Conservation (phyloP, 345 rosid species). For the Bretschneidera sinensis region DNA sequence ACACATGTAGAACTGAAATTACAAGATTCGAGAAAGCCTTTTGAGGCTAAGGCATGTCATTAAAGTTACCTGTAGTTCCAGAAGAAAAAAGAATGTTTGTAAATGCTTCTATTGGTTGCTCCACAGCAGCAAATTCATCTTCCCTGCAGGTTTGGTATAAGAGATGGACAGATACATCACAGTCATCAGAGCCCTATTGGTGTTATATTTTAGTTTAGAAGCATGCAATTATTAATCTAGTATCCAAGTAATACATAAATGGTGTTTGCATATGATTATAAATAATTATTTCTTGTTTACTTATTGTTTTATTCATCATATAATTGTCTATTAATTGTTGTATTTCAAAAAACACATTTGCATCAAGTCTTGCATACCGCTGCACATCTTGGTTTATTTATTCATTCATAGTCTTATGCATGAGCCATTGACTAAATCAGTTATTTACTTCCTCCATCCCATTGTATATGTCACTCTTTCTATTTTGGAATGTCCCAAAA, state of each 20-base stretch:
- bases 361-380: too few species aligned
- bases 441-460: too few species aligned
- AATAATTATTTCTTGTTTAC: not conserved
- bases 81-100: constrained; percentile 94
- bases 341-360: too few species aligned
- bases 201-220: not conserved
- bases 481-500: too few species aligned
- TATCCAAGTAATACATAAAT: not conserved
- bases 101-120: constrained; percentile 68
- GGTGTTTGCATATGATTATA: not conserved
- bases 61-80: constrained; percentile 85
- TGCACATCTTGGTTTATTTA: too few species aligned
- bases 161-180: constrained; percentile 5
- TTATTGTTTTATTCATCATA: too few species aligned
- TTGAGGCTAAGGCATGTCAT: constrained; percentile 3
- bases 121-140: constrained; percentile 62
- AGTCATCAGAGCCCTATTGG: constrained; percentile 7
- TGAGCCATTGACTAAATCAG: too few species aligned
- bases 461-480: too few species aligned
- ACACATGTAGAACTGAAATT: not conserved
- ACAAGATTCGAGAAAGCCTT: constrained; percentile 7
- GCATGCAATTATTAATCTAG: not conserved
- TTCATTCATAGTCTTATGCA: too few species aligned
- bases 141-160: constrained; percentile 42
- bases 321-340: too few species aligned